A percentile compares a stretch with the other conserved stretches of the same genome.
Conservation (phyloP, 2,329 filamentous ascomycete species). For the Paradendryphiella salina region DNA sequence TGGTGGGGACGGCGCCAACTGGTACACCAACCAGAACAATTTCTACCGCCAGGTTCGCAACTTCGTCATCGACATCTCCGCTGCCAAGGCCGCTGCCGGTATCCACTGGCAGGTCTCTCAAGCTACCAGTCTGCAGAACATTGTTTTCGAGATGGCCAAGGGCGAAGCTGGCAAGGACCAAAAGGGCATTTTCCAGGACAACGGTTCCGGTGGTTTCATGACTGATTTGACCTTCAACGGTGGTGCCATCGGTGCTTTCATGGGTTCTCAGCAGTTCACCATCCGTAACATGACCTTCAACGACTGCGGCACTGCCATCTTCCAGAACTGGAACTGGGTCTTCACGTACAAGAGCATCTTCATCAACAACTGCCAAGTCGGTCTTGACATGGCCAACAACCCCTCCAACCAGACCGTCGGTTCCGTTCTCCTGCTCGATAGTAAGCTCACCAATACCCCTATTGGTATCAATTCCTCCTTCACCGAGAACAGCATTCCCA, state of each 20-base stretch:
- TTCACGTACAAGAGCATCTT: slow-evolving; percentile 54
- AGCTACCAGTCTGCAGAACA: slow-evolving; percentile 65
- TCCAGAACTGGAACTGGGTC: slow-evolving; percentile 60
- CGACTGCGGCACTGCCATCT: slow-evolving; percentile 54
- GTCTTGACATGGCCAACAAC: slow-evolving; percentile 55
- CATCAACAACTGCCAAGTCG: slow-evolving; percentile 53
- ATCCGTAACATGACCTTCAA: slow-evolving; percentile 57
- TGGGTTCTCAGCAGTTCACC: slow-evolving; percentile 68
- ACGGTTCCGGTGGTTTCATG: slow-evolving; percentile 63
- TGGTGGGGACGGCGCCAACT: slow-evolving; percentile 57
- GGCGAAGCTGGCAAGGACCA: slow-evolving; percentile 53
- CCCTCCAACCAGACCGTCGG: slow-evolving; percentile 77
- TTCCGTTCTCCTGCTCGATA: slow-evolving; percentile 82
- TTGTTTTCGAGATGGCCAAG: slow-evolving; percentile 61
- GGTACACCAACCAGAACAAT: slow-evolving; percentile 60
- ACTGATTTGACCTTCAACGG: slow-evolving; percentile 63
- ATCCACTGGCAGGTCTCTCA: slow-evolving; percentile 72
- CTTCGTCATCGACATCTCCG: slow-evolving; percentile 55
- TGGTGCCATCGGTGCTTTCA: slow-evolving; percentile 61
- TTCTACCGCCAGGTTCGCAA: slow-evolving; percentile 61
- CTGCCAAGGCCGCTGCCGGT: slow-evolving; percentile 49
- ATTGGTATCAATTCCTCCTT: slow-evolving; percentile 79
- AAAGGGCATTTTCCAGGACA: slow-evolving; percentile 64
- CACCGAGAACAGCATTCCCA: slow-evolving; percentile 65
- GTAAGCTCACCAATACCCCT: slow-evolving; percentile 72